Evolutionary conservation across 768 basidiomycete genomes (phyloP).

Genomic region (Daedaleopsis nitida): DNA sequence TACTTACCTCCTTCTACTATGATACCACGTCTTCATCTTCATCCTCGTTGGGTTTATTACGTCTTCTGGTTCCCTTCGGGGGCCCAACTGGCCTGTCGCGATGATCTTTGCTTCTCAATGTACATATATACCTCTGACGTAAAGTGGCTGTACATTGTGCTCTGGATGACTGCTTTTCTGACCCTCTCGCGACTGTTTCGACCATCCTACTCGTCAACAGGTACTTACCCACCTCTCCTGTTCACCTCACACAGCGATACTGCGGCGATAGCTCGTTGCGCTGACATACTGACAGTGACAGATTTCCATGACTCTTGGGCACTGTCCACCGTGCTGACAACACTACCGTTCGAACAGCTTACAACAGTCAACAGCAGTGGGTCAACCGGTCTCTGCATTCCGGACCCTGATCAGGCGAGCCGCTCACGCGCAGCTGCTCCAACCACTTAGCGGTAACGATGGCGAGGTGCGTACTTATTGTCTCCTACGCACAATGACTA

Average conservation of each 20-base stretch:
- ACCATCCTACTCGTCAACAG: too few relatives aligned
- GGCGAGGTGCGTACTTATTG: too few relatives aligned
- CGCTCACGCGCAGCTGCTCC: too few relatives aligned
- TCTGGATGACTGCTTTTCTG: conserved; percentile 15
- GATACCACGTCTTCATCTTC: conserved; percentile 68
- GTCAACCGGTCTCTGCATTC: too few relatives aligned
- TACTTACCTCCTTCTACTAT: conserved; percentile 68
- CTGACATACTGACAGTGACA: not conserved
- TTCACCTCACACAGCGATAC: not conserved
- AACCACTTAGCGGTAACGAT: too few relatives aligned
- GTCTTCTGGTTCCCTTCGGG: conserved; percentile 27
- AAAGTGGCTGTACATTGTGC: conserved; percentile 24
- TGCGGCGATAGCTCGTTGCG: not conserved
- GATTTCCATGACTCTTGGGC: not conserved
- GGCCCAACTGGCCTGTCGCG: conserved; percentile 18
- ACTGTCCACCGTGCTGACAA: not conserved
- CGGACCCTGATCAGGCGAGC: too few relatives aligned
- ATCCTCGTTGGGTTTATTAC: conserved; percentile 32
- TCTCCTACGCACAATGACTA: too few relatives aligned
- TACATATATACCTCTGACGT: conserved; percentile 30
- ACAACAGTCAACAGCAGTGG: too few relatives aligned
- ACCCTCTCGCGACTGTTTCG: not conserved
- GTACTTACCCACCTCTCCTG: not conserved
- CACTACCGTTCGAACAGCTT: not conserved
- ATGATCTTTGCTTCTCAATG: conserved; percentile 27